phyloP scores from a whole-genome alignment of 371 early-diverging fungal species.

The Apophysomyces ossiformis region DNA sequence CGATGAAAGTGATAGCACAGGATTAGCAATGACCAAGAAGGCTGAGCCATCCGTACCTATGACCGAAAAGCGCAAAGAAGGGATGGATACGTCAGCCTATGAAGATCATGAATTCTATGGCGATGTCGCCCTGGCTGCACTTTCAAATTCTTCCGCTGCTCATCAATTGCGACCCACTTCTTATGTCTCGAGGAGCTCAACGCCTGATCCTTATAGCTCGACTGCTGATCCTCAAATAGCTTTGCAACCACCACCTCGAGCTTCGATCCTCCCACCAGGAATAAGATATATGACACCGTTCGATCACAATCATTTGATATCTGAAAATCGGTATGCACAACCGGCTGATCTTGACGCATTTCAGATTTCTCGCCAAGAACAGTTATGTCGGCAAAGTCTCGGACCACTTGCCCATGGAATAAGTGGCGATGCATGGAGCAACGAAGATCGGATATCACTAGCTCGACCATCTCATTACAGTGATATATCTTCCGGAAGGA shows the following conservation, averaged over 20 bases:
- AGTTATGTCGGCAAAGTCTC: neutral
- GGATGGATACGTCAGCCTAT: neutral
- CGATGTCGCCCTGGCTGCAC: slow-evolving; percentile 3
- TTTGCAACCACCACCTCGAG: neutral
- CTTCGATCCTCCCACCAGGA: neutral
- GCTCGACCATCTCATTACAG: slow-evolving; percentile 1
- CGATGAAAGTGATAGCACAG: neutral
- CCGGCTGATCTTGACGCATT: neutral
- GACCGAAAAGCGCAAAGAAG: neutral
- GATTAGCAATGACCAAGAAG: neutral
- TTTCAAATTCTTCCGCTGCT: neutral
- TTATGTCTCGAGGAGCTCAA: neutral
- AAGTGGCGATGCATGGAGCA: slow-evolving; percentile 2
- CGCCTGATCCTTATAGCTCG: neutral
- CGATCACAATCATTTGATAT: neutral
- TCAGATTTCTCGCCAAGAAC: neutral
- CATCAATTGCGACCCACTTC: neutral
- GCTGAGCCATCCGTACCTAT: too few species aligned
- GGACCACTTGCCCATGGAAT: neutral
- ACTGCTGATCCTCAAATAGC: neutral
- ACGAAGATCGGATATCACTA: neutral
- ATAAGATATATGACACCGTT: neutral
- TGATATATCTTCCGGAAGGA: neutral
- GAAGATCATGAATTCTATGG: neutral
- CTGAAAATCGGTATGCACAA: neutral